Evolutionary conservation across 2,329 filamentous ascomycete species (phyloP), one percentile per base, ranked within the genome.

Genomic region (Dothistroma septosporum): DNA sequence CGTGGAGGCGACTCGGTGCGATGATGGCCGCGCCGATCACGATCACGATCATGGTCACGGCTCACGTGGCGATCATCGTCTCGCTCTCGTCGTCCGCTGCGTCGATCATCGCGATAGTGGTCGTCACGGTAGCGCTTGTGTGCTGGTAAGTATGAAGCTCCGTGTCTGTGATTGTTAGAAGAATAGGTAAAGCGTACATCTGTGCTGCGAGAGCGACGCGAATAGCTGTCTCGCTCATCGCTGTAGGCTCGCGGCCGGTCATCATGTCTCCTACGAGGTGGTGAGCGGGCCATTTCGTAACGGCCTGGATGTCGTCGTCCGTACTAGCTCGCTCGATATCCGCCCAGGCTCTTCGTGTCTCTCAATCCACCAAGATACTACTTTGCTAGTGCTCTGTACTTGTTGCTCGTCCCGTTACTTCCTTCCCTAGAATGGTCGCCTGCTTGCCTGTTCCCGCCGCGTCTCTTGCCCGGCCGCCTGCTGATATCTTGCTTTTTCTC

Each of bases 1-100:
- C 55, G 46, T 66, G 64, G 52, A 61, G 64, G 47, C 61, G 60
- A 58, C 67, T 61, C 59, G 67, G 61, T 61, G 61, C 63, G 59
- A 31, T 35, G 21, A 47, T 57, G 21, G 61, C 58, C 55, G 46
- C 65, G 58, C 58, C 66, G 64, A 58, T 65, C 62, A 55, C 66
- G 64, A 58, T 65, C 62, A 55, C 61, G 63, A 10, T 53, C 41
- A 22, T 63, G 52, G 22, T 61, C 50, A n/a, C 57, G 58, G 19
- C 57, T 35, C 31, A 53, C 28, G 50, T 53, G 19, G 31, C 52
- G 46, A 21, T 56, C 16, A 12, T 55, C 46, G 32, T 56, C 19
- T n/a, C 52, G 53, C n/a, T 52, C 53, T 31, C 46, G 44, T 33
- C 37, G 22, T 47, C 31, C 41, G 9, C 33, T n/a, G 21, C 66